phyloP scores from a whole-genome alignment of 2,329 filamentous ascomycete genomes.

The Exophiala sideris region DNA sequence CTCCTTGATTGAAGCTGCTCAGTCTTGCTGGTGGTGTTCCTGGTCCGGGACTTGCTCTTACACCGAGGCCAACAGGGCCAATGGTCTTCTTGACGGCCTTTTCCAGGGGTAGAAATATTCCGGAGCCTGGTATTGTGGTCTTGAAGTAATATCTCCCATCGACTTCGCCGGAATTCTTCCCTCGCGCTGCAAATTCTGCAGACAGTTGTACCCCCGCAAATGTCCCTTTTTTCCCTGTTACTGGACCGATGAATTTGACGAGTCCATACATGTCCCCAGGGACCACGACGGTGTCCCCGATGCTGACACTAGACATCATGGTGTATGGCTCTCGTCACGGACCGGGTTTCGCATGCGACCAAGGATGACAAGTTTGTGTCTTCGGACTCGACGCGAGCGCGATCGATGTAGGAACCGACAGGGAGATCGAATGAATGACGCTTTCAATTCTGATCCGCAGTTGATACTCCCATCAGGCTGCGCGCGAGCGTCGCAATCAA shows the following conservation, averaged over 20 bases:
- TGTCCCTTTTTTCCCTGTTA: conserved; percentile 82
- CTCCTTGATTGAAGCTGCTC: conserved; percentile 49
- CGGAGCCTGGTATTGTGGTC: conserved; percentile 73
- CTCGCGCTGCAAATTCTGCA: conserved; percentile 72
- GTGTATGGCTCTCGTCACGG: not conserved
- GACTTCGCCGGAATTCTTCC: conserved; percentile 95
- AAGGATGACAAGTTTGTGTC: too few relatives aligned
- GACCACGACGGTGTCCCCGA: conserved; percentile 29
- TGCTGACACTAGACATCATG: conserved; percentile 23
- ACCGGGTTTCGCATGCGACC: too few relatives aligned
- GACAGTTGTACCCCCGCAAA: conserved; percentile 92
- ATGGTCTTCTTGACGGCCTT: conserved; percentile 68
- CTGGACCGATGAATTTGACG: conserved; percentile 82
- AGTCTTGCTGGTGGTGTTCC: conserved; percentile 59
- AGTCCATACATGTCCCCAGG: conserved; percentile 81
- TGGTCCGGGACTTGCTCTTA: conserved; percentile 18
- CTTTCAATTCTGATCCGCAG: too few relatives aligned
- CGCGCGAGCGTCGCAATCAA: too few relatives aligned
- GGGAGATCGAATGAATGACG: too few relatives aligned
- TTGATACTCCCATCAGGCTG: too few relatives aligned
- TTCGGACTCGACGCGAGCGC: too few relatives aligned
- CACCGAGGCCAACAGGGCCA: conserved; percentile 51
- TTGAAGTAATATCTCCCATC: conserved; percentile 82
- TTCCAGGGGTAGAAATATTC: conserved; percentile 86
- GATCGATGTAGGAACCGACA: too few relatives aligned